Percentiles rank a stretch among this genome's conserved stretches.
These are phyloP conservation scores for Diaporthe ilicicola DNA, from an alignment of 2,329 filamentous ascomycete species.

Conservation along the genomic window DNA sequence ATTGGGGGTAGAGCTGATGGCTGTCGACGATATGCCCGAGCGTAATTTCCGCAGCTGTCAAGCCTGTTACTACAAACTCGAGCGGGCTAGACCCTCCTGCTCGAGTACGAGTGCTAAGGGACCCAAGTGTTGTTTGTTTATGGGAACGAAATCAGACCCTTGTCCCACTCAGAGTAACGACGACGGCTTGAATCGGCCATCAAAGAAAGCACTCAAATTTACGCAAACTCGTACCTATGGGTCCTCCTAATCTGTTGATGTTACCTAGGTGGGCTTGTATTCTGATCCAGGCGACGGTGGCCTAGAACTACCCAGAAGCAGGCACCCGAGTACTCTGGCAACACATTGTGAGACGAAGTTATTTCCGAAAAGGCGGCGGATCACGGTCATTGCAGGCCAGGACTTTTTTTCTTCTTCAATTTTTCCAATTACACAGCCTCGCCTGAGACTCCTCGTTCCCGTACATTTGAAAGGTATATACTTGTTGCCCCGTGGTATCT, in stretches of 20 bases:
- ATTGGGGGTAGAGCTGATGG: not conserved
- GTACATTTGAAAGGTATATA: slow-evolving; percentile 16
- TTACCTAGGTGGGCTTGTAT: too few species aligned
- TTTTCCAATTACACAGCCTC: not conserved
- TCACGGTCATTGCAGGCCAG: not conserved
- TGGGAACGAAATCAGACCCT: too few species aligned
- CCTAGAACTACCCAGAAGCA: not conserved
- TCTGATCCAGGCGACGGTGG: too few species aligned
- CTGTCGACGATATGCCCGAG: not conserved
- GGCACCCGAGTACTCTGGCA: too few species aligned
- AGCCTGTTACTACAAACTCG: not conserved
- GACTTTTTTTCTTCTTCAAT: not conserved
- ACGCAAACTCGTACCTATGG: too few species aligned
- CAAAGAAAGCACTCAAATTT: too few species aligned
- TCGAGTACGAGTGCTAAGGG: too few species aligned
- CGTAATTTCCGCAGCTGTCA: not conserved
- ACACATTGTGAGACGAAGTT: not conserved
- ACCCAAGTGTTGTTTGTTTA: too few species aligned
- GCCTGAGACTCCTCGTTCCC: not conserved
- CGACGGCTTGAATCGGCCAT: too few species aligned
- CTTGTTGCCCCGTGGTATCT: slow-evolving; percentile 7
- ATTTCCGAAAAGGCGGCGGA: not conserved
- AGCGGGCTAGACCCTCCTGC: not conserved
- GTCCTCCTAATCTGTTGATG: not conserved
- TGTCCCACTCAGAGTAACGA: too few species aligned